Percentiles rank a stretch among this genome's conserved stretches.
phyloP scores from a whole-genome alignment of 2,329 filamentous ascomycete genomes.

The Alternaria incomplexa region DNA sequence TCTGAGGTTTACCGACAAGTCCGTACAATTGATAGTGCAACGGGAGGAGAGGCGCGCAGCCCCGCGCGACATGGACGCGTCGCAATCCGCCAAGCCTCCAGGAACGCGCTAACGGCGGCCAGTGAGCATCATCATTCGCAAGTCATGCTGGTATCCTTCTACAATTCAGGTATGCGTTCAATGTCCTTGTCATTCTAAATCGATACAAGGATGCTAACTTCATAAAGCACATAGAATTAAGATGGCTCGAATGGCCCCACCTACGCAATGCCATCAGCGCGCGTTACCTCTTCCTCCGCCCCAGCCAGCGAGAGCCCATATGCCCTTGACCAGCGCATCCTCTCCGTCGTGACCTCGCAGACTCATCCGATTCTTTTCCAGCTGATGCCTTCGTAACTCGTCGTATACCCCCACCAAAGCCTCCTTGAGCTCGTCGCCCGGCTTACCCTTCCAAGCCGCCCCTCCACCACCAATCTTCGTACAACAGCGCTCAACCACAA shows the following conservation, averaged over 20 bases:
- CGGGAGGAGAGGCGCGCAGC: not conserved
- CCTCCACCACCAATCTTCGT: constrained; percentile 23
- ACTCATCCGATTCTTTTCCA: constrained; percentile 30
- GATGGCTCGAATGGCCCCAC: not conserved
- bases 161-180: not conserved
- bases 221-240: not conserved
- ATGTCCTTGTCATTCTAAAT: not conserved
- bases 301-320: constrained; percentile 53
- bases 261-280: not conserved
- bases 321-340: constrained; percentile 50
- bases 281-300: not conserved
- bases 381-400: constrained; percentile 33
- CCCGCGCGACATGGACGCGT: not conserved
- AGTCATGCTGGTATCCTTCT: not conserved
- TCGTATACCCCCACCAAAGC: constrained; percentile 31
- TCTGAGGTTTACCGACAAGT: not conserved
- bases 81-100: not conserved
- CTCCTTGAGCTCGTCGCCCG: constrained; percentile 33
- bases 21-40: not conserved
- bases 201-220: not conserved
- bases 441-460: constrained; percentile 19
- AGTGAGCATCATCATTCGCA: not conserved
- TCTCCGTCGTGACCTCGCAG: constrained; percentile 35
- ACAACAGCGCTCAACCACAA: constrained; percentile 37
- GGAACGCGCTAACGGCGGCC: not conserved